Evolutionary conservation across 106 monocot species (phyloP).

Genomic region (Dendrobium chrysotoxum): DNA sequence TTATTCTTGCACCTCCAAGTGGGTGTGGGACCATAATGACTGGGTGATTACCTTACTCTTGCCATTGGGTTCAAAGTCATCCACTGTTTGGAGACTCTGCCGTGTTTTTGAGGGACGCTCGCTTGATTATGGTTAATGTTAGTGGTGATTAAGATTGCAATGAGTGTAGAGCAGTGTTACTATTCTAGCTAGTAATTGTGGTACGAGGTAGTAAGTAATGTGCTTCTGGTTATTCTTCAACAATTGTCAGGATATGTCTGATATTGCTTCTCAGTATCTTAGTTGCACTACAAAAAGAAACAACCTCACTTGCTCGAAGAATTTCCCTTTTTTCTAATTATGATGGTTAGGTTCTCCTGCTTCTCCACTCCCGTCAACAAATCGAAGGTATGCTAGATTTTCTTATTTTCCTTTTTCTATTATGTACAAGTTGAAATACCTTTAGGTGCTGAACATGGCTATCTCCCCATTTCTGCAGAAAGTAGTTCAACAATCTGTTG

Average conservation of each 20-base stretch:
- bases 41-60: conserved; percentile 15
- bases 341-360: conserved; percentile 55
- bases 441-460: not conserved
- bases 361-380: conserved; percentile 33
- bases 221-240: too few relatives aligned
- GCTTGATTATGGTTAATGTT: conserved; percentile 82
- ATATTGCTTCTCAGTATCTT: not conserved
- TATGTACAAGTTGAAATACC: not conserved
- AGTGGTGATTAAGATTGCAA: conserved; percentile 8
- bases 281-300: not conserved
- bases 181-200: too few relatives aligned
- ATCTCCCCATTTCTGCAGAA: conserved; percentile 30
- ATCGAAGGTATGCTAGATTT: conserved; percentile 37
- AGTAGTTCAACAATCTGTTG: conserved; percentile 17
- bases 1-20: conserved; percentile 39
- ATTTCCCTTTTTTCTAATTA: not conserved
- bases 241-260: not conserved
- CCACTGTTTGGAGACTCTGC: conserved; percentile 57
- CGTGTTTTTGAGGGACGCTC: conserved; percentile 62
- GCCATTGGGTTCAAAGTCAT: conserved; percentile 22
- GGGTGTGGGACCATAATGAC: conserved; percentile 54
- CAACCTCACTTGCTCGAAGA: not conserved
- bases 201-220: too few relatives aligned
- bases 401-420: not conserved
- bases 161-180: not conserved